phyloP scores from a whole-genome alignment of 2,329 filamentous ascomycete species.

The Blastomyces gilchristii region DNA sequence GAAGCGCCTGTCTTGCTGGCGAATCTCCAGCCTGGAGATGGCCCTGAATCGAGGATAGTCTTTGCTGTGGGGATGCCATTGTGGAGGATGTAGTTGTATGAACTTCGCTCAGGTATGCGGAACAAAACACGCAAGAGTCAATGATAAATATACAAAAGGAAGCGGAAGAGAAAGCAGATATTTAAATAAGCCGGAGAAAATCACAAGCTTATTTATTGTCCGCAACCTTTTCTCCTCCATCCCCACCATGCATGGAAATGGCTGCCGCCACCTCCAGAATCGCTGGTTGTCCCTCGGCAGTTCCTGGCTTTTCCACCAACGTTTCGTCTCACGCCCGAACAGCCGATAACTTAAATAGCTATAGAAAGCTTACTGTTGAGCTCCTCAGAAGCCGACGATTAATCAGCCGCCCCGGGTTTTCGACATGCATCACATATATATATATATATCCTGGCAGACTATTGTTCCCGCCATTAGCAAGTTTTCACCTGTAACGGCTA shows the following conservation, averaged over 20 bases:
- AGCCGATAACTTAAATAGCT: background rate
- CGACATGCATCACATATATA: too few species aligned
- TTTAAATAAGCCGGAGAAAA: background rate
- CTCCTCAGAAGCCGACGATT: too few species aligned
- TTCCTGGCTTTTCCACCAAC: background rate
- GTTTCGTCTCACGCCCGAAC: background rate
- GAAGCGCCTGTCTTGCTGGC: constrained; percentile 23
- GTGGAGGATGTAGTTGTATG: constrained; percentile 1
- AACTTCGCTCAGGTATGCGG: background rate
- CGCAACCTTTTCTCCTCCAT: background rate
- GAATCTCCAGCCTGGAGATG: constrained; percentile 28
- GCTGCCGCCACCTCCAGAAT: background rate
- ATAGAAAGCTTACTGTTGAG: too few species aligned
- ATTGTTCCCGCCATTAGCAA: too few species aligned
- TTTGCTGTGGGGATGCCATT: constrained; percentile 33
- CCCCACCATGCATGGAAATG: background rate
- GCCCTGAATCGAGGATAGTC: constrained; percentile 32
- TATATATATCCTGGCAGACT: too few species aligned
- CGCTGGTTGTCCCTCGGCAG: constrained; percentile 2
- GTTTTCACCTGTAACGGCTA: too few species aligned
- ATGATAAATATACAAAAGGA: background rate
- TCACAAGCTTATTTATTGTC: background rate
- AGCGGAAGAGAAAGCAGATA: background rate
- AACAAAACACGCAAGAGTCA: background rate
- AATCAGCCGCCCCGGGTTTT: too few species aligned